Conservation (phyloP, 1,284 basidiomycete genomes). For the Microbotryum saponariae region DNA sequence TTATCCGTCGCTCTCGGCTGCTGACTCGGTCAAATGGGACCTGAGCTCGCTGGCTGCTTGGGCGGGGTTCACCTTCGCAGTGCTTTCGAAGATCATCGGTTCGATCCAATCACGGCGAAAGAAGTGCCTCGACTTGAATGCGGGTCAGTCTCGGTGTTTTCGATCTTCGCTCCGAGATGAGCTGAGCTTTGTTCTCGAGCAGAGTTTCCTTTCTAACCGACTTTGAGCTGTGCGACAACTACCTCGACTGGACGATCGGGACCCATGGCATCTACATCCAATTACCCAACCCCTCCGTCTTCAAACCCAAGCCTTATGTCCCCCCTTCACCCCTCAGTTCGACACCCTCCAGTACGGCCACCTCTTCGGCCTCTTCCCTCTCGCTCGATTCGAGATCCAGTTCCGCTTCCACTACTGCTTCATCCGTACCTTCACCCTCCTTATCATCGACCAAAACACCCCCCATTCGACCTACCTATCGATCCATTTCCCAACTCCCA, state of each 20-base stretch:
- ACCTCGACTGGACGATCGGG: constrained; percentile 87
- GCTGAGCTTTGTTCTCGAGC: constrained; percentile 2
- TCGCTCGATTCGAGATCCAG: too few relatives aligned
- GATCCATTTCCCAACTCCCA: constrained; percentile 23
- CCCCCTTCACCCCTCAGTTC: constrained; percentile 62
- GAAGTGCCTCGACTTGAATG: constrained; percentile 78
- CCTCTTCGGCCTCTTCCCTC: constrained; percentile 4
- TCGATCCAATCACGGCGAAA: constrained; percentile 58
- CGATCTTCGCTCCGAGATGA: not conserved
- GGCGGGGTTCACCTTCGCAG: constrained; percentile 28
- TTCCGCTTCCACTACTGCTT: not conserved
- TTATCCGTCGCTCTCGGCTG: not conserved
- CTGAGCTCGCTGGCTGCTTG: not conserved
- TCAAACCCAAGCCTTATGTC: constrained; percentile 8
- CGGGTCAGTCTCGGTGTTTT: constrained; percentile 53
- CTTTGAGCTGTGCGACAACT: constrained; percentile 75
- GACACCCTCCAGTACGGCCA: constrained; percentile 17
- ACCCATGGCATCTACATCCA: constrained; percentile 85
- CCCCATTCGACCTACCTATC: constrained; percentile 1
- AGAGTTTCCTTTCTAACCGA: constrained; percentile 87
- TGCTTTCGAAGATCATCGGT: constrained; percentile 48
- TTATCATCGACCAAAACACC: not conserved
- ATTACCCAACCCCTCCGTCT: constrained; percentile 62
- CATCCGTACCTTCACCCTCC: constrained; percentile 2
- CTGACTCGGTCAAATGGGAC: too few relatives aligned